phyloP scores from a whole-genome alignment of 352 stramenopile species.

The Globisporangium radiosum region DNA sequence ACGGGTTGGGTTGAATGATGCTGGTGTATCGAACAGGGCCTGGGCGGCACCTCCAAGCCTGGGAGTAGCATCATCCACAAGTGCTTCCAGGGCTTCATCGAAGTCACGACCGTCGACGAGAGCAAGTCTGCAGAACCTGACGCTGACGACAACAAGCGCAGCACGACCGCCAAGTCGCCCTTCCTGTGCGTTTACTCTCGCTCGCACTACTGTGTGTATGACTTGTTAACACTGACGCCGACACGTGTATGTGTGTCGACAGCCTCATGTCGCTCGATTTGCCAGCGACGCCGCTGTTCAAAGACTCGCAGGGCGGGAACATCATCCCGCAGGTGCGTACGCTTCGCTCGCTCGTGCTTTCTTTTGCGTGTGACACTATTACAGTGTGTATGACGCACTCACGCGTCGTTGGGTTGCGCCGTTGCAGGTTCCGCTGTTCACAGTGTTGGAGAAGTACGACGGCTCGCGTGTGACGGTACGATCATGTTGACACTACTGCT shows the following conservation, averaged over 20 bases:
- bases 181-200: constrained; percentile 45
- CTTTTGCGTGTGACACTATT: background rate
- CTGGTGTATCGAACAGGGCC: constrained; percentile 28
- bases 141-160: background rate
- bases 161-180: constrained; percentile 39
- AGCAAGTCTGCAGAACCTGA: constrained; percentile 25
- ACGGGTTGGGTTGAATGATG: background rate
- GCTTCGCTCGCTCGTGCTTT: background rate
- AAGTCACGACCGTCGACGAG: constrained; percentile 86
- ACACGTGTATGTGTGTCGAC: constrained; percentile 15
- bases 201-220: background rate
- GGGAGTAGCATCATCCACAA: constrained; percentile 93
- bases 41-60: constrained; percentile 78
- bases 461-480: constrained; percentile 71
- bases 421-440: constrained; percentile 92
- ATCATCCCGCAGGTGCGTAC: constrained; percentile 91
- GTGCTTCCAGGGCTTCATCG: constrained; percentile 94
- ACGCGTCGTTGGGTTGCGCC: background rate
- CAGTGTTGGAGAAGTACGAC: constrained; percentile 97
- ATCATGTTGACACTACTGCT: background rate
- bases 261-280: constrained; percentile 96
- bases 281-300: constrained; percentile 97
- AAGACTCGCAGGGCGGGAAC: constrained; percentile 94
- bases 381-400: too few relatives aligned
- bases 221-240: background rate